Conservation (phyloP, 2,329 filamentous ascomycete genomes). For the Ascochyta viciae-villosae region DNA sequence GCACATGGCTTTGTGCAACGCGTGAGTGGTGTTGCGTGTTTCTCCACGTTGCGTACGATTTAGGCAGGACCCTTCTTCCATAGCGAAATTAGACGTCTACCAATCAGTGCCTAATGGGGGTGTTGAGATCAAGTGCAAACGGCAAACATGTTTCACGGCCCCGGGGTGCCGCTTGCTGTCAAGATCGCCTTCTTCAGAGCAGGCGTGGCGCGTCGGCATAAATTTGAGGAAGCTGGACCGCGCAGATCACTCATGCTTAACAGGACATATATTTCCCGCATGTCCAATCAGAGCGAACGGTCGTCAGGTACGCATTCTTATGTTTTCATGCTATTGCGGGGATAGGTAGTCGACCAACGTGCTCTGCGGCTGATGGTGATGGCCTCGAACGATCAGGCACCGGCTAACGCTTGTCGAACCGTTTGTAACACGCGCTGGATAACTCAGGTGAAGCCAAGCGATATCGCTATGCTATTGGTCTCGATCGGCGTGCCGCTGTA, state of each 20-base stretch:
- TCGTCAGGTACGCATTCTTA: not conserved
- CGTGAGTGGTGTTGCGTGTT: slow-evolving; percentile 12
- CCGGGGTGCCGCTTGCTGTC: slow-evolving; percentile 2
- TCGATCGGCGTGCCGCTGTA: not conserved
- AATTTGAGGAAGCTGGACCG: slow-evolving; percentile 17
- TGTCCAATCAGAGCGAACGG: slow-evolving; percentile 4
- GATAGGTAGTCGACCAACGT: slow-evolving; percentile 5
- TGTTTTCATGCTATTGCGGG: slow-evolving; percentile 11
- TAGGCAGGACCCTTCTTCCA: not conserved
- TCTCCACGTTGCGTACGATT: slow-evolving; percentile 10
- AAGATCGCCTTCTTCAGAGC: not conserved
- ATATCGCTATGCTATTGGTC: not conserved
- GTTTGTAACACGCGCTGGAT: not conserved
- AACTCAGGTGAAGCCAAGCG: not conserved
- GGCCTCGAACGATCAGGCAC: slow-evolving; percentile 3
- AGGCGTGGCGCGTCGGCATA: slow-evolving; percentile 4
- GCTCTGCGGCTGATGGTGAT: not conserved
- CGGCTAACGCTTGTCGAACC: not conserved
- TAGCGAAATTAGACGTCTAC: slow-evolving; percentile 12
- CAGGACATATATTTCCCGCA: not conserved
- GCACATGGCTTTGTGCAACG: slow-evolving; percentile 9
- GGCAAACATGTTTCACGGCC: slow-evolving; percentile 8
- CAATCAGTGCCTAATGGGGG: slow-evolving; percentile 13
- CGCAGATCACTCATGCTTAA: slow-evolving; percentile 15
- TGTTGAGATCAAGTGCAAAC: slow-evolving; percentile 12